phyloP scores from a whole-genome alignment of 106 monocot genomes.

The Dendrobium officinale region DNA sequence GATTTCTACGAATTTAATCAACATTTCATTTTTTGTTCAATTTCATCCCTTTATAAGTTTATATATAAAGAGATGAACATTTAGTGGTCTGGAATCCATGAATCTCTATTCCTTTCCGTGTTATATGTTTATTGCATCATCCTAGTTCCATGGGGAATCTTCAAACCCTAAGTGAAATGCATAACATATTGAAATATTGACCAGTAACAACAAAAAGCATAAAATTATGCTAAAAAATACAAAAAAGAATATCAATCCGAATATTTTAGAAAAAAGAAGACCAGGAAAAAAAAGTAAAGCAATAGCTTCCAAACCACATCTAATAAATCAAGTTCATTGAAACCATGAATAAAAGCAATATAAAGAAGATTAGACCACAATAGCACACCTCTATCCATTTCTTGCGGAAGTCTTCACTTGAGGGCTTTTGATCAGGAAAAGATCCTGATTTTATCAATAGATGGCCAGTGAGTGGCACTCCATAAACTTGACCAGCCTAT shows the following conservation, averaged over 20 bases:
- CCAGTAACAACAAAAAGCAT: background rate
- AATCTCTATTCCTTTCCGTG: too few relatives aligned
- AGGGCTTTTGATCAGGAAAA: conserved; percentile 77
- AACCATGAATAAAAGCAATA: background rate
- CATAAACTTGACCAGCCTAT: conserved; percentile 97
- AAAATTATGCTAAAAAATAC: background rate
- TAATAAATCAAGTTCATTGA: background rate
- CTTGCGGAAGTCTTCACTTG: conserved; percentile 63
- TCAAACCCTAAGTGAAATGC: too few relatives aligned
- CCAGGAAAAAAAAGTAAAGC: background rate
- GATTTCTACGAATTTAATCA: too few relatives aligned
- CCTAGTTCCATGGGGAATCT: too few relatives aligned
- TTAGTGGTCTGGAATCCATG: too few relatives aligned
- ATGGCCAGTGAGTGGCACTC: conserved; percentile 82
- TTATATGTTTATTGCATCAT: too few relatives aligned
- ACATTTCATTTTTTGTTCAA: too few relatives aligned
- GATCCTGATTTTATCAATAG: conserved; percentile 65
- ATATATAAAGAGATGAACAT: too few relatives aligned
- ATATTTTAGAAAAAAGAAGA: background rate
- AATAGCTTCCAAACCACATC: background rate
- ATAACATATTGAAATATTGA: background rate
- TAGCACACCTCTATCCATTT: conserved; percentile 90
- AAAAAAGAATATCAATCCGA: background rate
- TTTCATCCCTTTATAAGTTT: too few relatives aligned
- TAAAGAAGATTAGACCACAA: background rate